Evolutionary conservation across 2,329 filamentous ascomycete genomes (phyloP).

Genomic region (Colletotrichum tropicicola): DNA sequence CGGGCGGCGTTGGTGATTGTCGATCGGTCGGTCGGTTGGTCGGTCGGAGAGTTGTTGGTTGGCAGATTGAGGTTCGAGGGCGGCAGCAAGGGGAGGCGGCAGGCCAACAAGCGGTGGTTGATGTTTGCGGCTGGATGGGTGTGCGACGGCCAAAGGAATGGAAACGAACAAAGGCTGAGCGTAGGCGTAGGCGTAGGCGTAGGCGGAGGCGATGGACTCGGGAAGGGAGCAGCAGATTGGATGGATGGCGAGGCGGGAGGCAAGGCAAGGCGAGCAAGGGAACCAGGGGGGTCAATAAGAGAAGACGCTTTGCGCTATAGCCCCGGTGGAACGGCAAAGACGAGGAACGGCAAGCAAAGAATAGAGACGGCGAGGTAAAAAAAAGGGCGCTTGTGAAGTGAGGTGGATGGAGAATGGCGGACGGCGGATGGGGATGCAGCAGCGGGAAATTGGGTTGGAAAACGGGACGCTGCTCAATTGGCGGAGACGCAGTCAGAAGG

Average conservation of each 20-base stretch:
- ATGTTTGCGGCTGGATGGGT: slow-evolving; percentile 7
- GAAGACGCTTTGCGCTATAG: background rate
- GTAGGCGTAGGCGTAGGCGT: too few relatives aligned
- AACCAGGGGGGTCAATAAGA: background rate
- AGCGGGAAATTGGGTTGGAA: slow-evolving; percentile 25
- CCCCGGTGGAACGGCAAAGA: background rate
- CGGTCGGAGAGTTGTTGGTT: too few relatives aligned
- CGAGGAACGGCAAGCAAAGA: too few relatives aligned
- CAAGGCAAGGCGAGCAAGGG: background rate
- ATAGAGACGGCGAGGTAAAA: too few relatives aligned
- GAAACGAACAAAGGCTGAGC: slow-evolving; percentile 13
- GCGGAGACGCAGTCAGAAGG: slow-evolving; percentile 26
- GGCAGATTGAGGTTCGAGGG: slow-evolving; percentile 1
- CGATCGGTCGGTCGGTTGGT: too few relatives aligned
- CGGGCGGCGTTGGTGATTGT: background rate
- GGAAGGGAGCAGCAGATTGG: slow-evolving; percentile 10
- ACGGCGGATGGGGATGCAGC: slow-evolving; percentile 9
- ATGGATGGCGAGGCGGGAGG: background rate
- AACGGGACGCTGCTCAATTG: slow-evolving; percentile 16
- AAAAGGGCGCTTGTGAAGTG: background rate
- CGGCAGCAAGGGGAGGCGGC: background rate
- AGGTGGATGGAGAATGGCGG: too few relatives aligned
- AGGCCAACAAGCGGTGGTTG: background rate
- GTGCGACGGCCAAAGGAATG: slow-evolving; percentile 2
- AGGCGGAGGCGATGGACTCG: too few relatives aligned